Evolutionary conservation across 768 basidiomycete genomes (phyloP).

Genomic region (Gymnopilus dilepis): DNA sequence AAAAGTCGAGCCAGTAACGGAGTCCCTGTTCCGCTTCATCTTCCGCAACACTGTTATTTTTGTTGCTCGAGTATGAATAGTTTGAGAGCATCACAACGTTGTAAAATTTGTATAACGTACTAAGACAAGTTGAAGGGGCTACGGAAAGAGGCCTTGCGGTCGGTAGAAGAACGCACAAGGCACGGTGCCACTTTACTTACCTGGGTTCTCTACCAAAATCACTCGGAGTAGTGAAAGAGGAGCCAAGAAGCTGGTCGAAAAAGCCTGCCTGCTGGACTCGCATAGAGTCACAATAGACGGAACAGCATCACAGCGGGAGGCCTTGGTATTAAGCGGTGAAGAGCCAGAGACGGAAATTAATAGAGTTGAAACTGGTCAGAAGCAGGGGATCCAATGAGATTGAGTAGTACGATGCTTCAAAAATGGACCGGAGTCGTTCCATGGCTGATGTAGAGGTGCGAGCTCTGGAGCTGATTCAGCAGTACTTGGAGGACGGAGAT

Average conservation of each 20-base stretch:
- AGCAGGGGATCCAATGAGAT: background rate
- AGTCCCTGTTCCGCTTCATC: background rate
- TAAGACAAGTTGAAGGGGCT: background rate
- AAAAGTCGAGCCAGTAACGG: background rate
- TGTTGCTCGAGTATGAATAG: background rate
- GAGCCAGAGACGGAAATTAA: background rate
- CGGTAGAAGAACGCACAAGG: background rate
- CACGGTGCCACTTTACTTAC: background rate
- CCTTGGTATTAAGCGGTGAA: background rate
- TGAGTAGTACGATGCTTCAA: background rate
- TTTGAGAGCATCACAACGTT: background rate
- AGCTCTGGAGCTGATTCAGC: background rate
- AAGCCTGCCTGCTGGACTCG: background rate
- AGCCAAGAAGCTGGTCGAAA: background rate
- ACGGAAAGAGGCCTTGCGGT: background rate
- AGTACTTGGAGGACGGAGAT: background rate
- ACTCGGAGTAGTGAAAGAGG: background rate
- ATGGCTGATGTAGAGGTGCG: no score
- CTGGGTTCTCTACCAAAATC: background rate
- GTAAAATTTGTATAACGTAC: background rate
- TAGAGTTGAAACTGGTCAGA: background rate
- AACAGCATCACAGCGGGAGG: background rate
- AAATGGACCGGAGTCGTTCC: no score
- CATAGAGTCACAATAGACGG: background rate
- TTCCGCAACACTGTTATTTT: background rate